Percentiles rank a stretch among this genome's conserved stretches.
phyloP scores from a whole-genome alignment of 805 yeast genomes.

The Monosporozyma aerobia region DNA sequence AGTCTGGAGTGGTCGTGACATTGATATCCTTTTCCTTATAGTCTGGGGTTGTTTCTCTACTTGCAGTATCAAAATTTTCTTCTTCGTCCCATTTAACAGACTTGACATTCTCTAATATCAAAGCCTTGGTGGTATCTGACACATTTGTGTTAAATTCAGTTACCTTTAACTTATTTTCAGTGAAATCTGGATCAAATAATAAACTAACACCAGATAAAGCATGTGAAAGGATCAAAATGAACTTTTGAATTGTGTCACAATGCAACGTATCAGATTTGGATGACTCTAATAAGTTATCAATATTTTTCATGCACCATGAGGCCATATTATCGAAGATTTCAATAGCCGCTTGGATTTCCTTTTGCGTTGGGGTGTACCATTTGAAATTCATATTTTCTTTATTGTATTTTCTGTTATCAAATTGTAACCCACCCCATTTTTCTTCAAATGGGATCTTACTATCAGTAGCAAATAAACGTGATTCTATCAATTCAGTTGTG shows the following conservation, averaged over 20 bases:
- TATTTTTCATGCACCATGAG: slow-evolving; percentile 34
- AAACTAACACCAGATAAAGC: slow-evolving; percentile 61
- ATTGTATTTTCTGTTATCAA: slow-evolving; percentile 41
- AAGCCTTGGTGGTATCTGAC: neutral
- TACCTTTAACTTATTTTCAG: slow-evolving; percentile 19
- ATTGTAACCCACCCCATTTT: slow-evolving; percentile 73
- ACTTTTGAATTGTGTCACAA: slow-evolving; percentile 48
- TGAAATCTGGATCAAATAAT: slow-evolving; percentile 64
- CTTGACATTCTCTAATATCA: slow-evolving; percentile 27
- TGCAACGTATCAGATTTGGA: slow-evolving; percentile 17
- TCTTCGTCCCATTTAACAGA: slow-evolving; percentile 26
- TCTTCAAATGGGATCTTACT: slow-evolving; percentile 32
- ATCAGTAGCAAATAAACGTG: slow-evolving; percentile 42
- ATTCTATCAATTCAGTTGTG: slow-evolving; percentile 50
- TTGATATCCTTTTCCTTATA: slow-evolving; percentile 19
- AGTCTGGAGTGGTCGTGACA: slow-evolving; percentile 1
- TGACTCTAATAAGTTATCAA: slow-evolving; percentile 29
- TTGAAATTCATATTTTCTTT: slow-evolving; percentile 42
- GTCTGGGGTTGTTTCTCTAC: slow-evolving; percentile 10
- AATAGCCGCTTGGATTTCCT: slow-evolving; percentile 53
- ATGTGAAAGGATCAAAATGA: slow-evolving; percentile 49
- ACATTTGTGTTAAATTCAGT: neutral
- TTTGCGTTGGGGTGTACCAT: slow-evolving; percentile 66
- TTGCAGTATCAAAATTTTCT: slow-evolving; percentile 33
- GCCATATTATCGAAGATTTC: slow-evolving; percentile 45